Evolutionary conservation across 208 protist species (phyloP).

Genomic region (Leishmania guyanensis): DNA sequence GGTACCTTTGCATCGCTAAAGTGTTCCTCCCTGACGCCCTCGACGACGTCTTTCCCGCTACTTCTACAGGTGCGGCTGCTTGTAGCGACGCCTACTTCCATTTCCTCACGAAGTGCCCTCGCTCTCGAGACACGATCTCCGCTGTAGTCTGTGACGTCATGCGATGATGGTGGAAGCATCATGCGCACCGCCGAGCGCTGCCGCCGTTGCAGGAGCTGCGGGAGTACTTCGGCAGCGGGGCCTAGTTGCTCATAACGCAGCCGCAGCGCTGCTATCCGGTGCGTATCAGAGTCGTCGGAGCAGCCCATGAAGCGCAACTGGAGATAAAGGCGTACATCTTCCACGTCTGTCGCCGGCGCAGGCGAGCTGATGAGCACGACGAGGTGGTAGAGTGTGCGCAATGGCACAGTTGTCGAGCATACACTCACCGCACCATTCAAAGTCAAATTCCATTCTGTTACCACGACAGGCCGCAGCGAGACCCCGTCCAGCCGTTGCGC

Average conservation of each 20-base stretch:
- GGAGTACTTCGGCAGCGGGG: slow-evolving; percentile 19
- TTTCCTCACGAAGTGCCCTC: not conserved
- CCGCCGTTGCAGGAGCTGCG: slow-evolving; percentile 15
- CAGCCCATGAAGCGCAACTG: slow-evolving; percentile 63
- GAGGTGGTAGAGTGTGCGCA: slow-evolving; percentile 61
- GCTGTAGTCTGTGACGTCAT: not conserved
- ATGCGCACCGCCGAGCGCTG: not conserved
- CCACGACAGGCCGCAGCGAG: slow-evolving; percentile 44
- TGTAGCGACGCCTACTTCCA: not conserved
- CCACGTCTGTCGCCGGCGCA: not conserved
- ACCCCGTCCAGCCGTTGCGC: slow-evolving; percentile 52
- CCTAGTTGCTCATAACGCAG: slow-evolving; percentile 42
- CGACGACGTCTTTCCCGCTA: not conserved
- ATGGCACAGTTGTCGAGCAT: slow-evolving; percentile 30
- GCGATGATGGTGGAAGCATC: not conserved
- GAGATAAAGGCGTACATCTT: slow-evolving; percentile 38
- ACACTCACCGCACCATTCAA: not conserved
- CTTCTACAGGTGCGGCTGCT: not conserved
- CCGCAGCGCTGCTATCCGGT: slow-evolving; percentile 51
- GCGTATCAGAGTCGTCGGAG: slow-evolving; percentile 48
- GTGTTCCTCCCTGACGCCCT: not conserved
- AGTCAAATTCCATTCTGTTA: slow-evolving; percentile 45
- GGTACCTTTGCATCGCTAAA: not conserved
- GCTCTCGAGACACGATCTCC: not conserved
- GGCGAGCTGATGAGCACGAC: slow-evolving; percentile 40